Base-by-base conservation (phyloP, 2,329 filamentous ascomycete genomes). In the Elsinoe batatas region DNA sequence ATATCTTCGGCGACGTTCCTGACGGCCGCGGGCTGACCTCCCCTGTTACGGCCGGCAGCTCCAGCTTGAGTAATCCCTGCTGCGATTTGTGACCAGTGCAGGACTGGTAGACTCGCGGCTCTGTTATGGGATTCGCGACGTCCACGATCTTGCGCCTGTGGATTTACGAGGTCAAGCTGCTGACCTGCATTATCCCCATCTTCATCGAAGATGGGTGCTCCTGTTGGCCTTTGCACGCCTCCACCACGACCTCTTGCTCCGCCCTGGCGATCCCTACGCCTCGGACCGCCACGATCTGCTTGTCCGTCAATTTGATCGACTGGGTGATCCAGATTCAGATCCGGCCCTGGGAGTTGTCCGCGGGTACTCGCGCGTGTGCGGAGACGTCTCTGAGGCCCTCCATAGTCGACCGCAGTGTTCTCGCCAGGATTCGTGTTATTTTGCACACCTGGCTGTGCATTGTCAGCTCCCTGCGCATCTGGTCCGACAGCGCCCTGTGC, bases 11-110 rank as follows among this genome's bases (percentile, higher is more conserved):
- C 36, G 36, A 38, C 26, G 26, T 30, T 30, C 26, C 26, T 30
- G 26, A 8, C 26, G 26, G 26, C 7, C 7, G 26, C 26, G 7
- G 26, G 4, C 26, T 30, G 10, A 44, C 18, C 18, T n/a, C 18
- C 20, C 20, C 18, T 26, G n/a, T 22, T 18, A 26, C 18, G 20
- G 10, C 4, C 17, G 6, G 18, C 13, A 10, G 10, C 38, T 11
- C 12, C 40, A 26, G 40, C 18, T n/a, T 44, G 18, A 6, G 18
- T 22, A 10, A 44, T n/a, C 11, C 40, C 40, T 8, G 47, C 47
- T 8, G 47, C 47, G 12, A 51, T 51, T 11, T 51, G 47, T 17
- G 47, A 33, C 47, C 47, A 51, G 18, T 51, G 47, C 6, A 49
- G 15, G 10, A 7, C 15, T 12, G 32, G 33, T 38, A 13, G 7